Conservation (phyloP, 441 rosid species). For the Theobroma grandiflorum region DNA sequence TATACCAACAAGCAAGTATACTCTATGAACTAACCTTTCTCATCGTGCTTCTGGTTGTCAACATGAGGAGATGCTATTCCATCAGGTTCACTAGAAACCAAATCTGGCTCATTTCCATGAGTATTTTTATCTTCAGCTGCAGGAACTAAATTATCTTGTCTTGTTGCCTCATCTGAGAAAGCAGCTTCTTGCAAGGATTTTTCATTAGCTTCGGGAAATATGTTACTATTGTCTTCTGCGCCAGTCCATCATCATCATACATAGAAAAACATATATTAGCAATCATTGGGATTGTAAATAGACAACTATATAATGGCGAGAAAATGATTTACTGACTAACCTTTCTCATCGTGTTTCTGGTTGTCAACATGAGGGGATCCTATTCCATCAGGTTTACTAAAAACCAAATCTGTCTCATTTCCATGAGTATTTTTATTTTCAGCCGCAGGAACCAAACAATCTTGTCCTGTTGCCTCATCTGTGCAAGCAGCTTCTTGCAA, state of each 20-base stretch:
- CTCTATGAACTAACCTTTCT: conserved; percentile 22
- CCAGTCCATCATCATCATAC: conserved; percentile 14
- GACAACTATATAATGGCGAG: no score
- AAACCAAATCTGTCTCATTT: not conserved
- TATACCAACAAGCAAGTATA: not conserved
- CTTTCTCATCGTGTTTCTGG: not conserved
- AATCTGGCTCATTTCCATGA: not conserved
- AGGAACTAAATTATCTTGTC: conserved; percentile 6
- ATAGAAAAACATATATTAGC: not conserved
- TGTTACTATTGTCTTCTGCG: conserved; percentile 40
- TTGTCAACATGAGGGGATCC: not conserved
- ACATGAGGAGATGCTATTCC: not conserved
- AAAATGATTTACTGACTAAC: conserved; percentile 13
- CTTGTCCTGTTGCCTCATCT: conserved; percentile 19
- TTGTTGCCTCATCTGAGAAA: conserved; percentile 23
- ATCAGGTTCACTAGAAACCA: not conserved
- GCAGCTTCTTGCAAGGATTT: conserved; percentile 34
- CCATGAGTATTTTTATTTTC: not conserved
- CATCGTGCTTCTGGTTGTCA: not conserved
- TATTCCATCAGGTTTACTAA: not conserved
- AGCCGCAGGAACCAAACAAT: not conserved
- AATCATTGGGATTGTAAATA: not conserved
- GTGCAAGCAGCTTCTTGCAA: conserved; percentile 31
- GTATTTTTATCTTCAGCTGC: conserved; percentile 6
- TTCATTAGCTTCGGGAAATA: conserved; percentile 16